Evolutionary conservation across 2,329 filamentous ascomycete species (phyloP), one percentile per base, ranked within the genome.

Genomic region (Alternaria dauci): DNA sequence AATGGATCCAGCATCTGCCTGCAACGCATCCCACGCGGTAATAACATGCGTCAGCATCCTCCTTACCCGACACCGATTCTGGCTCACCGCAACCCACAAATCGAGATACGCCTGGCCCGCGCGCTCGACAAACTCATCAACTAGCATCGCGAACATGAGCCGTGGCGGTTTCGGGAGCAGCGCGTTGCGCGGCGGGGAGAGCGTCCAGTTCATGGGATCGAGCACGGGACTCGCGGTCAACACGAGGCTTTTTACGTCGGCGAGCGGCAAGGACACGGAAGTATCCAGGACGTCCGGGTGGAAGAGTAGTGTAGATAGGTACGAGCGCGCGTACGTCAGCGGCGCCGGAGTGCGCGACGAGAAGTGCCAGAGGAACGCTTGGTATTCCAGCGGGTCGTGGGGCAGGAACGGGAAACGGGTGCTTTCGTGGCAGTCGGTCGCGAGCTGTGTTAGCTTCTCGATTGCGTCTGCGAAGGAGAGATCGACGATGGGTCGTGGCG

Each of bases 51-150:
- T 93, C 8, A 99, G 85, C n/a, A 90, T 93, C 36, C 95, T 88
- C n/a, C 95, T 88, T 42, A 96, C 88, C 2, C 95, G 90, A 74
- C 93, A 96, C 53, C 93, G 86, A 73, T 98, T 99, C 75, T 98
- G 92, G 71, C 93, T 96, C 18, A 95, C 84, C 8, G 91, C 90
- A 48, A 93, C 88, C 71, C 95, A 89, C 16, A 96, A 85, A 67
- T 97, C 94, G 18, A 97, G 82, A 72, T 93, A 97, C 0, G 90
- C 88, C 76, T 92, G 83, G 11, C 78, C 82, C 66, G 83, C 82
- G 50, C 85, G 81, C 55, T 84, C 81, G 44, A 87, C 80, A 71
- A 90, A 90, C 3, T 81, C 81, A 67, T 97, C 91, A 85, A 97
- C 92, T 1, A 75, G 63, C 32, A 73, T 63, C 0, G 91, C 87